Evolutionary conservation across 2,329 filamentous ascomycete species (phyloP), one percentile per base, ranked within the genome.

Genomic region (Ustulina deusta): DNA sequence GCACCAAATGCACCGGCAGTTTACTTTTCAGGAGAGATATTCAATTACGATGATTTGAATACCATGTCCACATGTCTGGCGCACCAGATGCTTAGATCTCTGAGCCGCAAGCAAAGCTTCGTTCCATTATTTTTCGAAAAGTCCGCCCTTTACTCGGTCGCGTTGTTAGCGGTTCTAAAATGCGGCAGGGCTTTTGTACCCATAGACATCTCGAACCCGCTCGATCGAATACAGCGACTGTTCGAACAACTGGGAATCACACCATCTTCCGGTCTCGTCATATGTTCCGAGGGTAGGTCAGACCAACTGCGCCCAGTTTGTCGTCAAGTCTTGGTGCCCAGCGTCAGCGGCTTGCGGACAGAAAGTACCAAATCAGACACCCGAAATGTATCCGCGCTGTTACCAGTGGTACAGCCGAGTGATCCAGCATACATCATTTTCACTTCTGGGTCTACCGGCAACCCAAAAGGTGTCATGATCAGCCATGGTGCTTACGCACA

Each of bases 401-500:
- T 60, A n/a, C 57, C 57, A 38, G 20, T 60, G 17, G 57, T 60
- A 36, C 40, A 49, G 27, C 29, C 49, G 29, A 34, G 17, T 32
- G 29, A 62, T 46, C 32, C 38, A 46, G 59, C 59, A 36, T 62
- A 62, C 40, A 7, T 62, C 25, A 62, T 62, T 5, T 62, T 62
- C 22, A 62, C 59, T 17, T 62, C 59, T 34, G 59, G 59, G 3
- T 55, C 48, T 20, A 62, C 59, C 1, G 59, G 59, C 11, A 44
- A 40, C 17, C 59, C 59, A 1, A 62, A 62, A 40, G 59, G 48
- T n/a, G 48, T 54, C n/a, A 48, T 29, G n/a, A 32, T 65, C 20
- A 60, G 56, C 25, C 63, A 65, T n/a, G 15, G 32, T 32, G 42
- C 61, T 25, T 63, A 63, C 42, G 52, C 52, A 34, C 42, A 63